Conservation (phyloP, 352 stramenopile genomes). For the Pythium brassicae region DNA sequence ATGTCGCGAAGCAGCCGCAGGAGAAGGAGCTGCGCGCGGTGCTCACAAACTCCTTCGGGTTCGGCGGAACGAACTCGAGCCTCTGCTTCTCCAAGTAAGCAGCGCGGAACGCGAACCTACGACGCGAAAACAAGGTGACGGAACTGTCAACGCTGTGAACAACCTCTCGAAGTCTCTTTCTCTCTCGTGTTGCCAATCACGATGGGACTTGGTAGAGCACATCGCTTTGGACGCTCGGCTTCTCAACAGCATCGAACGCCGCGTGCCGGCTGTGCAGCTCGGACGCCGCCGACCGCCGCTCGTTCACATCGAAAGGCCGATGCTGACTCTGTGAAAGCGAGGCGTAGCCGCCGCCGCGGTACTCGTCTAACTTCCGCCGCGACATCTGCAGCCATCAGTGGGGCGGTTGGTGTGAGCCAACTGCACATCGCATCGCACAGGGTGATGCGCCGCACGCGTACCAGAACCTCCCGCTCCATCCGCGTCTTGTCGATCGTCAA, state of each 20-base stretch:
- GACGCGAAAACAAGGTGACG: background rate
- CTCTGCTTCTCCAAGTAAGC: slow-evolving; percentile 72
- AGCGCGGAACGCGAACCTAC: background rate
- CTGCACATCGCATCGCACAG: background rate
- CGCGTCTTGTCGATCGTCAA: slow-evolving; percentile 59
- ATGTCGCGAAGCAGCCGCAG: slow-evolving; percentile 64
- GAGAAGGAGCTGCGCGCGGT: slow-evolving; percentile 75
- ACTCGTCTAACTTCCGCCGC: slow-evolving; percentile 59
- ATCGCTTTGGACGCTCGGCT: slow-evolving; percentile 10
- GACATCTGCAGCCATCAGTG: slow-evolving; percentile 29
- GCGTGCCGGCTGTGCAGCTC: slow-evolving; percentile 14
- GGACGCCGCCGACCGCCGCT: background rate
- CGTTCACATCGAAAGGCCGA: slow-evolving; percentile 3
- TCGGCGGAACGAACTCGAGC: slow-evolving; percentile 95
- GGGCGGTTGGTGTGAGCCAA: no score
- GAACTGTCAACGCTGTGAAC: background rate
- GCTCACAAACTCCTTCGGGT: slow-evolving; percentile 97
- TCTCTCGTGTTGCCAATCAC: slow-evolving; percentile 5
- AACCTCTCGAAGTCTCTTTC: background rate
- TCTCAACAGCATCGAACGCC: slow-evolving; percentile 20
- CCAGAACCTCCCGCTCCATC: slow-evolving; percentile 55
- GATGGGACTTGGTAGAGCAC: slow-evolving; percentile 26
- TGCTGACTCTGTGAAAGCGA: slow-evolving; percentile 15
- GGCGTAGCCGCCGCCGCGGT: slow-evolving; percentile 33
- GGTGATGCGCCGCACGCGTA: slow-evolving; percentile 9